These are phyloP conservation scores for Penicillium bovifimosum DNA, from an alignment of 495 filamentous ascomycete species.

Conservation along the genomic window DNA sequence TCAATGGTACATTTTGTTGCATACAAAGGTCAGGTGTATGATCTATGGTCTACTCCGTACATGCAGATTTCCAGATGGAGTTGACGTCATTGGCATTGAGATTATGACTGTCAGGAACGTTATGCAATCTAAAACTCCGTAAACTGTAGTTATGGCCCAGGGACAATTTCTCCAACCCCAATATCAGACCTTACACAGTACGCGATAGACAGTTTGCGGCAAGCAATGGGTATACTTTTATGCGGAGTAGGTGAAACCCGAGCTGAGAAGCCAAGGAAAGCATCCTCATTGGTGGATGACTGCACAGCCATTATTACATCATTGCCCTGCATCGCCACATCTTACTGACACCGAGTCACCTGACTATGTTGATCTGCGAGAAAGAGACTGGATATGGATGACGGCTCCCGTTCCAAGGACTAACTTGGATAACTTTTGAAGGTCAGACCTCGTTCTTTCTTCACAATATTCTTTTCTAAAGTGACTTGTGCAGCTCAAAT, in stretches of 20 bases:
- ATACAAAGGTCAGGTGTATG: too few relatives aligned
- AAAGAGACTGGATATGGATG: constrained; percentile 14
- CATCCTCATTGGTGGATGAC: not conserved
- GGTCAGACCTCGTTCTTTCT: not conserved
- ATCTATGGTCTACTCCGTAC: too few relatives aligned
- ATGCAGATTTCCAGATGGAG: not conserved
- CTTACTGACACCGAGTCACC: constrained; percentile 1
- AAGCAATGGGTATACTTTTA: too few relatives aligned
- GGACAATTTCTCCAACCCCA: too few relatives aligned
- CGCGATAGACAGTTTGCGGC: too few relatives aligned
- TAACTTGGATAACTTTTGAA: constrained; percentile 1
- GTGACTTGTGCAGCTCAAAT: not conserved
- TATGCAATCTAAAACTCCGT: too few relatives aligned
- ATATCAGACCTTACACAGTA: too few relatives aligned
- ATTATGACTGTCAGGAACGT: not conserved
- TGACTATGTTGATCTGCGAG: constrained; percentile 20
- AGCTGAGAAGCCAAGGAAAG: not conserved
- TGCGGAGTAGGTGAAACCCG: not conserved
- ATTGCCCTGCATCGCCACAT: constrained; percentile 16
- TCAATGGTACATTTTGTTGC: not conserved
- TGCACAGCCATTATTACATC: constrained; percentile 22
- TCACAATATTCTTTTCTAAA: not conserved
- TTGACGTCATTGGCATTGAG: not conserved
- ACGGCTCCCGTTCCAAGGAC: constrained; percentile 17
- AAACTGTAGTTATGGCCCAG: too few relatives aligned